A percentile compares a stretch with the other conserved stretches of the same genome.
Conservation (phyloP, 441 rosid genomes). For the Euphorbia schlechtendalii region DNA sequence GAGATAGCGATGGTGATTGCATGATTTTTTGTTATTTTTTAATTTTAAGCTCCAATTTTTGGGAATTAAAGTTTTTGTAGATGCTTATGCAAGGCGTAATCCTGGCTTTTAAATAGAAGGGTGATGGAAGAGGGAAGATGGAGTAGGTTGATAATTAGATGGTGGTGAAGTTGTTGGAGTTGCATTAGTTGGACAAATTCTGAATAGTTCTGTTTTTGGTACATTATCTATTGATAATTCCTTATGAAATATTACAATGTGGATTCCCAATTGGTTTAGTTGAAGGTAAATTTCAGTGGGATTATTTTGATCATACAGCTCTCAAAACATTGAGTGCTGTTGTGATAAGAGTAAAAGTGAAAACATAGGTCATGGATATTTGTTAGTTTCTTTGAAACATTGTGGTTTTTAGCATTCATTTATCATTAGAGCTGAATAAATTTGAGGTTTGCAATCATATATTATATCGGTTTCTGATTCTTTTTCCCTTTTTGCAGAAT, state of each 20-base stretch:
- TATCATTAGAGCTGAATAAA: too few species aligned
- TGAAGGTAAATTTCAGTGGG: neutral
- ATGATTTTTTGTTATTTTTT: slow-evolving; percentile 36
- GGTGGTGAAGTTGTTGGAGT: slow-evolving; percentile 36
- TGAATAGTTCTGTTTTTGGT: slow-evolving; percentile 14
- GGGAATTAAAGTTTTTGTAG: slow-evolving; percentile 11
- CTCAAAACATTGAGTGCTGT: too few species aligned
- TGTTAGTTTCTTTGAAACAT: too few species aligned
- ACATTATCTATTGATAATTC: slow-evolving; percentile 2
- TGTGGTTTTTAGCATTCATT: too few species aligned
- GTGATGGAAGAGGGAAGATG: slow-evolving; percentile 13
- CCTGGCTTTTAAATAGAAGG: slow-evolving; percentile 25
- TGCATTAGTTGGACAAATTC: slow-evolving; percentile 10
- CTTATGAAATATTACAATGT: neutral
- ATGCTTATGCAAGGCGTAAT: slow-evolving; percentile 19
- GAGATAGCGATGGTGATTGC: slow-evolving; percentile 25
- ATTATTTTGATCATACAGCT: neutral
- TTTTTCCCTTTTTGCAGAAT: slow-evolving; percentile 44
- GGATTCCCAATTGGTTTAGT: slow-evolving; percentile 3
- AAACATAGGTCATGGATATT: too few species aligned
- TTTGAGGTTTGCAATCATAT: too few species aligned
- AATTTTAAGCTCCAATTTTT: too few species aligned
- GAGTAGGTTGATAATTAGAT: slow-evolving; percentile 29
- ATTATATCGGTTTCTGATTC: neutral
- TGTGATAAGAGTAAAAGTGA: too few species aligned